A percentile compares a stretch with the other conserved stretches of the same genome.
phyloP scores from a whole-genome alignment of 257 asterid species.

The Plantago ovata region DNA sequence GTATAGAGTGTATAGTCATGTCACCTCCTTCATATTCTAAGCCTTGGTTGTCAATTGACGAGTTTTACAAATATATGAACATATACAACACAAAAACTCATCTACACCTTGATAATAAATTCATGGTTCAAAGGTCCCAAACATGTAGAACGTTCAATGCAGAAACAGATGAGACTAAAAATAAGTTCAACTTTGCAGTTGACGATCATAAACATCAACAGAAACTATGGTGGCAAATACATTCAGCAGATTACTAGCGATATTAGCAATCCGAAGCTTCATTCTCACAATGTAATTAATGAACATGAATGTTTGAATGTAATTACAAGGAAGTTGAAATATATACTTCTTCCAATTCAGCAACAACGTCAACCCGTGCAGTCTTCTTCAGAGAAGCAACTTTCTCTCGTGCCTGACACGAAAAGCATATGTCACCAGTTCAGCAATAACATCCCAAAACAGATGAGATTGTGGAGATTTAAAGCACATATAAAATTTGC shows the following conservation, averaged over 20 bases:
- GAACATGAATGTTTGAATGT: not conserved
- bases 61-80: not conserved
- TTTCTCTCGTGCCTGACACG: constrained; percentile 79
- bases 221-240: constrained; percentile 11
- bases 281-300: constrained; percentile 6
- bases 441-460: too few relatives aligned
- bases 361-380: constrained; percentile 77
- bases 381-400: constrained; percentile 83
- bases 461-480: too few relatives aligned
- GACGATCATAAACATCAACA: constrained; percentile 7
- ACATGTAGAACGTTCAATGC: constrained; percentile 7
- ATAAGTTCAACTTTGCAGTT: not conserved
- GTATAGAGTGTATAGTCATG: too few relatives aligned
- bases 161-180: constrained; percentile 18
- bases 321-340: constrained; percentile 16
- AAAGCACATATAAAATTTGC: too few relatives aligned
- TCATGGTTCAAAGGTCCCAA: not conserved
- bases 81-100: too few relatives aligned
- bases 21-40: constrained; percentile 16
- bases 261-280: constrained; percentile 4
- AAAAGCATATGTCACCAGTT: constrained; percentile 23
- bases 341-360: constrained; percentile 83
- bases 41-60: constrained; percentile 3
- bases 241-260: constrained; percentile 5
- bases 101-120: too few relatives aligned